Evolutionary conservation across 305 asterid species (phyloP), one percentile per base, ranked within the genome.

Genomic region (Fraxinus floribunda): DNA sequence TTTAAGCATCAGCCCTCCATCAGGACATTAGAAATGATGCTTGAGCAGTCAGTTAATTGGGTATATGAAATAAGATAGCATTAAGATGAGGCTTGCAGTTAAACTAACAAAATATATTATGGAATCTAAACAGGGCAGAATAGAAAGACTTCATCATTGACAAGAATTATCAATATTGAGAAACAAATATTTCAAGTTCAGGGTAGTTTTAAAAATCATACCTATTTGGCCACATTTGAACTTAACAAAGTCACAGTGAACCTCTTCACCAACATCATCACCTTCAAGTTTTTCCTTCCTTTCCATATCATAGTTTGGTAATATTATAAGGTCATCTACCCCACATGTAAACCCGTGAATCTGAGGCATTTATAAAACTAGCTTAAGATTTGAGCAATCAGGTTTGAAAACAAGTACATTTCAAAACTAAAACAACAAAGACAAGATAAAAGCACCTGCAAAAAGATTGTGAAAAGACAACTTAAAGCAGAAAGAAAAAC

Each of bases 321-420:
- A 90, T 83, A 96, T 96, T 77, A 94, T 91, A 84, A 96, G 98
- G 92, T 96, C 99, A 83, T 93, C 99, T 36, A 94, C 44, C 83
- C 98, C 99, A 87, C 99, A 96, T 22, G 98, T 96, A 95, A 96
- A 96, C 68, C 98, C 99, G 87, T 93, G 97, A 82, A 81, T 80
- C 97, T 94, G 89, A 78, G 87, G 79, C 83, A 88, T 35, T 81
- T 52, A 78, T 41, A 79, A 82, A 78, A 81, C 75, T 35, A 75
- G 57, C 78, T 70, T 32, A 57, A 81, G 29, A 68, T 72, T 22
- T 57, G 57, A 79, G 77, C 79, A 75, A 84, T 62, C 81, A 86
- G 57, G 78, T 26, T 75, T 79, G 79, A 35, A 30, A 29, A 35
- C 66, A 82, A 29, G 66, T 82, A 79, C 13, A 52, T 64, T 73